Conservation (phyloP, 768 basidiomycete species). For the Lentinula aciculospora region DNA sequence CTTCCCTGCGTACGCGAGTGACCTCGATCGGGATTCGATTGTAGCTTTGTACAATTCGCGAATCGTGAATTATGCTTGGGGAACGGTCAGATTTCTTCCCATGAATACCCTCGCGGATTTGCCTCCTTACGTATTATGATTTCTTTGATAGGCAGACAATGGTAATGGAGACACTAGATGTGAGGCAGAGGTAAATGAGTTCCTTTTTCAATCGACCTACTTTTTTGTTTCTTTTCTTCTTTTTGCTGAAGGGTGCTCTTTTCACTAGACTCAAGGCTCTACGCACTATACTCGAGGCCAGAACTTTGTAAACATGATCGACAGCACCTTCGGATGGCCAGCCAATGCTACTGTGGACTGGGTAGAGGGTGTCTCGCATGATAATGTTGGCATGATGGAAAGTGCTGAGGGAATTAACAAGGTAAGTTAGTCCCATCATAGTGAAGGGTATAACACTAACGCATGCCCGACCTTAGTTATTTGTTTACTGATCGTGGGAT, state of each 20-base stretch:
- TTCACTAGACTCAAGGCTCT: constrained; percentile 6
- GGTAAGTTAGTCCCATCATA: not conserved
- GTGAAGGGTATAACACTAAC: too few relatives aligned
- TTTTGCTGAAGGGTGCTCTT: too few relatives aligned
- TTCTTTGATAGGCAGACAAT: constrained; percentile 3
- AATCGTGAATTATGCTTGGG: constrained; percentile 7
- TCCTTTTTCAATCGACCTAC: not conserved
- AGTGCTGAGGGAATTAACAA: constrained; percentile 6
- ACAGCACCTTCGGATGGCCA: constrained; percentile 1
- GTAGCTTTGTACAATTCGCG: not conserved
- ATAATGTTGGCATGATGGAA: constrained; percentile 7
- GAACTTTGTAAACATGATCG: constrained; percentile 2
- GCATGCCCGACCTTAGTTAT: too few relatives aligned
- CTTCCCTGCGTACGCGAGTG: not conserved
- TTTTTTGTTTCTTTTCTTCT: too few relatives aligned
- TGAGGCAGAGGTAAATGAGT: constrained; percentile 5
- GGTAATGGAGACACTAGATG: constrained; percentile 6
- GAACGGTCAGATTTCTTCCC: constrained; percentile 3
- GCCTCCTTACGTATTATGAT: too few relatives aligned
- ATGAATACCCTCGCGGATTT: not conserved
- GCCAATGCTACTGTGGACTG: constrained; percentile 6
- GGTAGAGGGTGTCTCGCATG: constrained; percentile 7
- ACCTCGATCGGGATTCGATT: not conserved
- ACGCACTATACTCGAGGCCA: constrained; percentile 4
- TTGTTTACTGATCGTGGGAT: too few relatives aligned